These are phyloP conservation scores for Tephrocybe sp. DNA, from an alignment of 768 basidiomycete genomes.

Conservation along the genomic window DNA sequence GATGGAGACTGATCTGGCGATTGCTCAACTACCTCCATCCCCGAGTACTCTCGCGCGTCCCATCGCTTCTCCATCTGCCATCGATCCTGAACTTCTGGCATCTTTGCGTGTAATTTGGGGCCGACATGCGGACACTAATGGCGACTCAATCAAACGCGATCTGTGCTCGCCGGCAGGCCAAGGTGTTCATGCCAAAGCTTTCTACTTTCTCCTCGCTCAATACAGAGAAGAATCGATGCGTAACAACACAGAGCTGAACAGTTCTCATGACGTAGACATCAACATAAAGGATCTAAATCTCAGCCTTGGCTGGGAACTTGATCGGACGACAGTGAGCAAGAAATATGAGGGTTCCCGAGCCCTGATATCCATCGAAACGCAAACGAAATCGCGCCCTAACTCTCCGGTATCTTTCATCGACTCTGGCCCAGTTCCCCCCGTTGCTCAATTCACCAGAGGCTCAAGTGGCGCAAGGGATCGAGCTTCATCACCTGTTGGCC, in stretches of 20 bases:
- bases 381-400: constrained; percentile 17
- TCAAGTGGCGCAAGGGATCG: constrained; percentile 32
- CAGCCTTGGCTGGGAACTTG: constrained; percentile 38
- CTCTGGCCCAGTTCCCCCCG: constrained; percentile 17
- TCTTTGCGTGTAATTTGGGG: constrained; percentile 86
- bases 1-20: constrained; percentile 14
- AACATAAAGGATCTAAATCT: constrained; percentile 28
- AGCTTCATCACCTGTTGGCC: constrained; percentile 49
- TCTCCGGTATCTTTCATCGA: constrained; percentile 13
- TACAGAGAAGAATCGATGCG: constrained; percentile 60
- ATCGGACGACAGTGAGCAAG: constrained; percentile 25
- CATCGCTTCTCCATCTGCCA: constrained; percentile 60
- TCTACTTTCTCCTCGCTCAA: constrained; percentile 79
- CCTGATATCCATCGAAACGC: constrained; percentile 15
- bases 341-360: constrained; percentile 26
- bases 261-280: constrained; percentile 21
- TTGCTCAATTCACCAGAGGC: constrained; percentile 18
- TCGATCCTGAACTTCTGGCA: constrained; percentile 74
- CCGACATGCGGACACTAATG: constrained; percentile 55
- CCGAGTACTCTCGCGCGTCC: constrained; percentile 69
- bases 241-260: constrained; percentile 48
- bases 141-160: constrained; percentile 57
- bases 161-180: constrained; percentile 66
- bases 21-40: constrained; percentile 53
- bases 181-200: constrained; percentile 80